A percentile compares a stretch with the other conserved stretches of the same genome.
Conservation (phyloP, 306 rosid genomes). For the Senna tora region DNA sequence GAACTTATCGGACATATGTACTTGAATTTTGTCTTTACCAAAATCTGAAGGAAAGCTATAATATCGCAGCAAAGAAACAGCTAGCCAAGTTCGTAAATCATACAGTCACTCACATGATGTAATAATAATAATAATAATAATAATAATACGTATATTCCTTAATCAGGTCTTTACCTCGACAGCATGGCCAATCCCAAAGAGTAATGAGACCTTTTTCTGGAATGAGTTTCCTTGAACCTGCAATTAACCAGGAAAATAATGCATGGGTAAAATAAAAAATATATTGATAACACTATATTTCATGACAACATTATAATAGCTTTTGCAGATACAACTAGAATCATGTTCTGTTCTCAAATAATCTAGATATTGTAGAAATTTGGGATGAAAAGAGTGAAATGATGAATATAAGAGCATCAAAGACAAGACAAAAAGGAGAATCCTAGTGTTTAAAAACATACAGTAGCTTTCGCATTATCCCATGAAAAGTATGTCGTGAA, state of each 20-base stretch:
- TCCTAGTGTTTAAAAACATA: slow-evolving; percentile 49
- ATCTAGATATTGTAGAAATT: slow-evolving; percentile 11
- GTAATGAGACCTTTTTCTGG: slow-evolving; percentile 78
- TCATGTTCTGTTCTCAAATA: slow-evolving; percentile 6
- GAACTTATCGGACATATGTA: slow-evolving; percentile 2
- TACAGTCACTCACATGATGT: slow-evolving; percentile 1
- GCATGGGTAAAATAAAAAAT: background rate
- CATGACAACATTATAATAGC: background rate
- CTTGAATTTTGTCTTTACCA: slow-evolving; percentile 4
- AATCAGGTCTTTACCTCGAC: slow-evolving; percentile 66
- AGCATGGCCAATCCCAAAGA: slow-evolving; percentile 85
- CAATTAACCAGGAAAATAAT: slow-evolving; percentile 40
- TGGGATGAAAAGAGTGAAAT: background rate
- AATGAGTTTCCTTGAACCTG: slow-evolving; percentile 98
- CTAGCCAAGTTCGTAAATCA: slow-evolving; percentile 5
- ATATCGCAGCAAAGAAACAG: slow-evolving; percentile 6
- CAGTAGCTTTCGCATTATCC: slow-evolving; percentile 83
- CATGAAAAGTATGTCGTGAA: slow-evolving; percentile 93
- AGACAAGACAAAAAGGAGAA: slow-evolving; percentile 36
- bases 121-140: background rate
- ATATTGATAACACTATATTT: slow-evolving; percentile 12
- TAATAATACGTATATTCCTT: slow-evolving; percentile 2
- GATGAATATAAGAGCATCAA: background rate
- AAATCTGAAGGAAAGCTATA: slow-evolving; percentile 4
- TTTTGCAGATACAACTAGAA: slow-evolving; percentile 4